phyloP scores from a whole-genome alignment of 768 basidiomycete species.

The Bullera alba region DNA sequence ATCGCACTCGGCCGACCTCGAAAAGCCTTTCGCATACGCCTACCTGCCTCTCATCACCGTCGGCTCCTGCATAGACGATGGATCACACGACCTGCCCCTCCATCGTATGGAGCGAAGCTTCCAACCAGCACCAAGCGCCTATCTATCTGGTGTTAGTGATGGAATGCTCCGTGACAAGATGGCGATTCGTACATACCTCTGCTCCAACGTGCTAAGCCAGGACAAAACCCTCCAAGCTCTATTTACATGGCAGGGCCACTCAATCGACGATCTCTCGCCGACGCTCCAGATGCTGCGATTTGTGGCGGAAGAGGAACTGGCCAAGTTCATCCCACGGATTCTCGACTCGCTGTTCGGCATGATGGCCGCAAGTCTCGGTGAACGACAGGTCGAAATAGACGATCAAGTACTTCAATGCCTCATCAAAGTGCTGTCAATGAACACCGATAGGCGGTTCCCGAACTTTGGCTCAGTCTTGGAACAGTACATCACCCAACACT shows the following conservation, averaged over 20 bases:
- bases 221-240: slow-evolving; percentile 68
- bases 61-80: slow-evolving; percentile 78
- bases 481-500: slow-evolving; percentile 85
- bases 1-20: slow-evolving; percentile 50
- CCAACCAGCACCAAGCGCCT: slow-evolving; percentile 61
- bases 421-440: slow-evolving; percentile 82
- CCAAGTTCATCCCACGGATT: slow-evolving; percentile 82
- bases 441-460: slow-evolving; percentile 87
- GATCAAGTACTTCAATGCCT: slow-evolving; percentile 81
- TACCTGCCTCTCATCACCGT: slow-evolving; percentile 81
- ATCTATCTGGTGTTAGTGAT: slow-evolving; percentile 55
- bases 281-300: slow-evolving; percentile 80
- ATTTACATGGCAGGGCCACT: slow-evolving; percentile 63
- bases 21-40: slow-evolving; percentile 83
- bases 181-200: slow-evolving; percentile 77
- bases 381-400: slow-evolving; percentile 65
- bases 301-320: slow-evolving; percentile 88
- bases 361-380: slow-evolving; percentile 66
- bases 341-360: slow-evolving; percentile 91
- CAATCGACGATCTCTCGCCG: slow-evolving; percentile 58
- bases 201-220: slow-evolving; percentile 87
- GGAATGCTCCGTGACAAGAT: slow-evolving; percentile 64
- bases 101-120: slow-evolving; percentile 70
- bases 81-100: slow-evolving; percentile 73
- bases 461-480: slow-evolving; percentile 91